Base-by-base conservation (phyloP, 129 eudicot genomes). In the Kitagawia praeruptora region DNA sequence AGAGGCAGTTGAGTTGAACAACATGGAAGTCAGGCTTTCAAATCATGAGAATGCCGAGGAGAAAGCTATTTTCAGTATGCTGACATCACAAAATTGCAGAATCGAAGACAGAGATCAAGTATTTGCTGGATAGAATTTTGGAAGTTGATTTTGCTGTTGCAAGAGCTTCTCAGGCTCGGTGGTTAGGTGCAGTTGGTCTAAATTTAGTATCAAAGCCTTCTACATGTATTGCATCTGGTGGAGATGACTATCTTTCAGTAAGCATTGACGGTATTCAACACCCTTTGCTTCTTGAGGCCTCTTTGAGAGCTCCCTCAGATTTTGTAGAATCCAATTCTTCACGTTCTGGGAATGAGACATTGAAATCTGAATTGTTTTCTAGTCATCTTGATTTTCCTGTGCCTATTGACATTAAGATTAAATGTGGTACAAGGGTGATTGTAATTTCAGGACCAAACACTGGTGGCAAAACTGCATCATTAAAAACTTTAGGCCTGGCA, bases 131-230 rank as follows among this genome's bases (percentile, higher is more conserved):
- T 73, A 85, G 89, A 80, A 71, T 94, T 64, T 69, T 88, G 81
- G 98, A 91, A 76, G 81, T 92, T 40, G 98, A 94, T 83, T 91
- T 94, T 84, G 96, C 98, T 74, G 81, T 87, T 83, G 98, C 98
- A 56, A 89, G 98, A 86, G 96, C 97, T 83, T 87, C 84, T 75
- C 97, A 94, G 86, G 93, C 97, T 77, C 84, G 86, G 42, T 94
- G 97, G 97, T 80, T 91, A 61, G 76, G 82, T 75, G 98, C 91
- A 14, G 91, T 83, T 41, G 78, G 97, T 83, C 98, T 97, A 27
- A 25, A 70, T 56, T 78, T 94, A 49, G 75, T 70, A 74, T 72
- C 85, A 8, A 76, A 54, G 74, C 46, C 56, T 88, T 78, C n/a
- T 41, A 71, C 72, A 44, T 66, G 34, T 79, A 53, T 39, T 16